phyloP scores from a whole-genome alignment of 176 grass and related monocot species.

The Carex cristatella region DNA sequence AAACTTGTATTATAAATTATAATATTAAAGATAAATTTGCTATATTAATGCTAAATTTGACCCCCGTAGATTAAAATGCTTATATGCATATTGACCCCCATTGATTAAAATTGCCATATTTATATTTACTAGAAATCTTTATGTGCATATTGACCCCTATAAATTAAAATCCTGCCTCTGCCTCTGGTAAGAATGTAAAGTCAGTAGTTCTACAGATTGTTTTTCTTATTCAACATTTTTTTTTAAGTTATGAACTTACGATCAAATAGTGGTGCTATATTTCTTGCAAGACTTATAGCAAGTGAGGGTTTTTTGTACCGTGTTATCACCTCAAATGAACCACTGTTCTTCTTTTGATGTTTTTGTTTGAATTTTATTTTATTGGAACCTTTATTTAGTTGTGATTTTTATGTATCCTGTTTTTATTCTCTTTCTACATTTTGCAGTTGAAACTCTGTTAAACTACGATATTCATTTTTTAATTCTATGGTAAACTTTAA shows the following conservation, averaged over 20 bases:
- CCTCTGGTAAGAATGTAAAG: neutral
- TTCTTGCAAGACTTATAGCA: neutral
- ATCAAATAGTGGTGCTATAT: neutral
- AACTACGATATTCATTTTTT: conserved; percentile 5
- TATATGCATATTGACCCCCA: too few species aligned
- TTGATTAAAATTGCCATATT: too few species aligned
- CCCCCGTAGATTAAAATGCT: too few species aligned
- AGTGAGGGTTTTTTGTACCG: neutral
- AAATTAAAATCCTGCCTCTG: too few species aligned
- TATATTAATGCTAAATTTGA: too few species aligned
- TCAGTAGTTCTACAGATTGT: neutral
- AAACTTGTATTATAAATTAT: too few species aligned
- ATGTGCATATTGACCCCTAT: too few species aligned
- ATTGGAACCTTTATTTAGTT: neutral
- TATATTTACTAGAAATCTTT: too few species aligned
- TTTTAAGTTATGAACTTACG: neutral
- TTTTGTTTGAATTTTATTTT: neutral
- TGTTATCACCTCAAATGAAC: conserved; percentile 12
- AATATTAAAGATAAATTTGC: too few species aligned
- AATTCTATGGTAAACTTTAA: neutral
- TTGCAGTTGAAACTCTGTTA: neutral
- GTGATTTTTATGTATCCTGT: neutral
- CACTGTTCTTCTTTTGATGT: conserved; percentile 2
- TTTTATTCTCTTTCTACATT: neutral
- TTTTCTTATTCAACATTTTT: conserved; percentile 8